phyloP scores from a whole-genome alignment of 805 yeast genomes.

The Ogataea kodamae region DNA sequence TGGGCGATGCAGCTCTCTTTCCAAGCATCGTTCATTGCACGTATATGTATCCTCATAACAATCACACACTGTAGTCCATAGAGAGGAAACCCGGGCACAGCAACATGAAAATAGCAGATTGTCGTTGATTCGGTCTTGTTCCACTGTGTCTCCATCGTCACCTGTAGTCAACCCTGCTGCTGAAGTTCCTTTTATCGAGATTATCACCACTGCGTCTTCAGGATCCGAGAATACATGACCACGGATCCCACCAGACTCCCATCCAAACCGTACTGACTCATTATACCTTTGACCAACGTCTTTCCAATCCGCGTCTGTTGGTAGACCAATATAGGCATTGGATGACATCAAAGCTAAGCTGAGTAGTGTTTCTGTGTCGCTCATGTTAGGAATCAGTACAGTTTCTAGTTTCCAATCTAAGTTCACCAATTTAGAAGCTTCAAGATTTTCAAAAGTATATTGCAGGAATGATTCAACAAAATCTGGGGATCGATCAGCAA shows the following conservation, averaged over 20 bases:
- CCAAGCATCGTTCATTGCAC: constrained; percentile 85
- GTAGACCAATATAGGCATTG: constrained; percentile 82
- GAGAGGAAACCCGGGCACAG: constrained; percentile 85
- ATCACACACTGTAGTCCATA: constrained; percentile 95
- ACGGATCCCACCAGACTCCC: constrained; percentile 81
- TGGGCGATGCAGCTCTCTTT: constrained; percentile 63
- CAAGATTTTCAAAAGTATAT: constrained; percentile 44
- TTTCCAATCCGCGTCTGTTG: constrained; percentile 81
- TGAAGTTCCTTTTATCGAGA: constrained; percentile 87
- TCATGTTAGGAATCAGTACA: constrained; percentile 65
- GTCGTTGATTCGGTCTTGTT: constrained; percentile 80
- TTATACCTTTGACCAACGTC: constrained; percentile 50
- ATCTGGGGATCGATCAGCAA: constrained; percentile 51
- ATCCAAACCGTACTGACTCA: constrained; percentile 66
- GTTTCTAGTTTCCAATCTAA: constrained; percentile 64
- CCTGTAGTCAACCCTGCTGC: constrained; percentile 66
- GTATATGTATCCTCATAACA: constrained; percentile 82
- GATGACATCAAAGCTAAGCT: constrained; percentile 82
- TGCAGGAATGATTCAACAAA: constrained; percentile 63
- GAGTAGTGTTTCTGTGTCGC: constrained; percentile 70
- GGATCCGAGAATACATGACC: constrained; percentile 81
- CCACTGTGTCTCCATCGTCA: constrained; percentile 59
- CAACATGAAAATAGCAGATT: constrained; percentile 91
- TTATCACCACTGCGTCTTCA: constrained; percentile 57
- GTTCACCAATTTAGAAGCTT: constrained; percentile 34